These are phyloP conservation scores for Dalechampia spathulata DNA, from an alignment of 441 rosid species.

Conservation along the genomic window DNA sequence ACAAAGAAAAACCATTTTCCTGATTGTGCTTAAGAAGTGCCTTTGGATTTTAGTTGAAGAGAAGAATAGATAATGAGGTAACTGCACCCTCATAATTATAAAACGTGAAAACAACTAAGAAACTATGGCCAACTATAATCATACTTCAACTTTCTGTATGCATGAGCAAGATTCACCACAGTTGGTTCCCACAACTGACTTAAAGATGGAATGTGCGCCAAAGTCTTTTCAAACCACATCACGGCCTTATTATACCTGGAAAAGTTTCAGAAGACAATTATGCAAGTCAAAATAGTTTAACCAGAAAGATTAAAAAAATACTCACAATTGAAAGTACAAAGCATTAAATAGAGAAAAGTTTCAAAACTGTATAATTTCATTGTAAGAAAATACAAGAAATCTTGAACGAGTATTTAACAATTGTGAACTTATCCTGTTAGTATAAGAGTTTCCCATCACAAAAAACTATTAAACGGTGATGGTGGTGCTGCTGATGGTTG, in stretches of 20 bases:
- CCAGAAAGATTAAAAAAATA: background rate
- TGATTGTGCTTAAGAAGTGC: no score
- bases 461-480: background rate
- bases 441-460: background rate
- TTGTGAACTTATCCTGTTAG: background rate
- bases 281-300: conserved; percentile 6
- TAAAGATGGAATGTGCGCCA: conserved; percentile 62
- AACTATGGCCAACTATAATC: conserved; percentile 4
- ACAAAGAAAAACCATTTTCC: no score
- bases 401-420: no score
- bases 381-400: background rate
- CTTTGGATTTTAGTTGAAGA: no score
- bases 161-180: conserved; percentile 83
- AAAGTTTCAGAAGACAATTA: conserved; percentile 18
- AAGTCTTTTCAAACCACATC: conserved; percentile 81
- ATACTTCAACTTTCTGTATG: conserved; percentile 79
- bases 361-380: background rate
- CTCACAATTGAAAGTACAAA: background rate
- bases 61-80: no score
- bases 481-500: background rate
- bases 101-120: conserved; percentile 6
- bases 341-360: background rate
- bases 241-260: conserved; percentile 83
- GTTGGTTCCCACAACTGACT: conserved; percentile 90
- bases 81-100: no score